Evolutionary conservation across 2,329 filamentous ascomycete genomes (phyloP).

Genomic region (Bisporella sp.): DNA sequence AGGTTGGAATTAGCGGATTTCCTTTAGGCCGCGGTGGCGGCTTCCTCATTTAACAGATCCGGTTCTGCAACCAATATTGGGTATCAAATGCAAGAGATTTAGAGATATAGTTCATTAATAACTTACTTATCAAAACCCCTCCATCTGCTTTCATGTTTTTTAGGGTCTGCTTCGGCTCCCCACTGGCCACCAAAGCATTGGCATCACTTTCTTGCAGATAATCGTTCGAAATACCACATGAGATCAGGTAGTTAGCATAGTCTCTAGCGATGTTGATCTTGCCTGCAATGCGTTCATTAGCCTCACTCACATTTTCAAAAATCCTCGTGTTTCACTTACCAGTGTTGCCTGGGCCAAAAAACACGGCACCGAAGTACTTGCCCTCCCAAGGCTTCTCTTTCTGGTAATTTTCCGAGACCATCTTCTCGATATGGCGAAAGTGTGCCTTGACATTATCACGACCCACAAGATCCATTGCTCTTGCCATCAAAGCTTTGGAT

Average conservation of each 20-base stretch:
- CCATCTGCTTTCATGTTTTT: constrained; percentile 49
- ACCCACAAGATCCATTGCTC: constrained; percentile 45
- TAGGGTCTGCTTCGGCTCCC: constrained; percentile 52
- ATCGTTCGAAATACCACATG: constrained; percentile 56
- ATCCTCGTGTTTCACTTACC: too few species aligned
- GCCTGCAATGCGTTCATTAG: constrained; percentile 35
- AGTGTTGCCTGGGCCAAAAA: background rate
- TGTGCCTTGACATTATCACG: constrained; percentile 45
- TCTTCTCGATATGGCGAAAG: background rate
- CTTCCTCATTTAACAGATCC: too few species aligned
- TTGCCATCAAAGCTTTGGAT: constrained; percentile 37
- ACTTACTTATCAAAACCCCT: constrained; percentile 9
- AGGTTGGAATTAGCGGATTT: constrained; percentile 61
- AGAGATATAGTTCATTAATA: background rate
- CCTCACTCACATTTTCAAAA: too few species aligned
- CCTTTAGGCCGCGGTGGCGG: too few species aligned
- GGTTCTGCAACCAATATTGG: too few species aligned
- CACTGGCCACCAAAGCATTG: constrained; percentile 56
- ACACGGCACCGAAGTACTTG: background rate
- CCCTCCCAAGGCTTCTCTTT: background rate
- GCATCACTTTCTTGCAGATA: constrained; percentile 57
- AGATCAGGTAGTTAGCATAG: constrained; percentile 58
- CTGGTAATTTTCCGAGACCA: background rate
- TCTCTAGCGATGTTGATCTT: constrained; percentile 65
- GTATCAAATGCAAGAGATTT: background rate